Base-by-base conservation (phyloP, 495 filamentous ascomycete species). In the Emericellopsis terricola region DNA sequence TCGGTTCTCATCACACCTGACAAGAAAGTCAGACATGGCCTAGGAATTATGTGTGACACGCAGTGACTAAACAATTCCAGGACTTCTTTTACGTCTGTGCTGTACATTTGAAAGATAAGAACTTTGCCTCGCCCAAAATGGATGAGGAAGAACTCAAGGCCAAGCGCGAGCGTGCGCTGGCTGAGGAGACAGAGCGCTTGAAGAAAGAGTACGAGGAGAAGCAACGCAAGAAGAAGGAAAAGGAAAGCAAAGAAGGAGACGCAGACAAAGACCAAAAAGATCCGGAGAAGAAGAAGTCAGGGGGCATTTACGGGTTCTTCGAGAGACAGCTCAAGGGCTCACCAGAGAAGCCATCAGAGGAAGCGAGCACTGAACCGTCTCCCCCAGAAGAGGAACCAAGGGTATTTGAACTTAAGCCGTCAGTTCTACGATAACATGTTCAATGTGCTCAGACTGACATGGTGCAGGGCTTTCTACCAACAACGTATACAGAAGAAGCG, bases 21-120 rank as follows among this genome's bases (percentile, higher is more conserved):
- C 46, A 87, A 81, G 51, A 92, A 87, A 71, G 84, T 85, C 55
- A 36, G 57, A 42, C 36, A 10, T 15, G 19, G 17, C 28, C 4
- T 7, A 17, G n/a, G 0, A 13, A 14, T 10, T 15, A 26, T 31
- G 8, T 8, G 29, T 41, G 39, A 16, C 15, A n/a, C 21, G 21
- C 24, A 18, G 13, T 42, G 18, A 27, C 29, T 14, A 5, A 17
- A 41, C 14, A 39, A 41, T 19, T 17, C 26, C 49, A 91, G 81
- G 89, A 97, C 51, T 93, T 81, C 61, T 96, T 97, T 55, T 93
- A 91, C 49, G 67, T 87, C 19, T 97, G 89, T 46, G 67, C 73
- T 10, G 60, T 67, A 28, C 89, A 97, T 52, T 64, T 94, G 8
- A 82, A 80, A 48, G 89, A 97, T 48, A 62, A 65, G 15, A 66